A percentile compares a stretch with the other conserved stretches of the same genome.
Conservation (phyloP, 116 monocot genomes). For the Phalaenopsis hybrid region DNA sequence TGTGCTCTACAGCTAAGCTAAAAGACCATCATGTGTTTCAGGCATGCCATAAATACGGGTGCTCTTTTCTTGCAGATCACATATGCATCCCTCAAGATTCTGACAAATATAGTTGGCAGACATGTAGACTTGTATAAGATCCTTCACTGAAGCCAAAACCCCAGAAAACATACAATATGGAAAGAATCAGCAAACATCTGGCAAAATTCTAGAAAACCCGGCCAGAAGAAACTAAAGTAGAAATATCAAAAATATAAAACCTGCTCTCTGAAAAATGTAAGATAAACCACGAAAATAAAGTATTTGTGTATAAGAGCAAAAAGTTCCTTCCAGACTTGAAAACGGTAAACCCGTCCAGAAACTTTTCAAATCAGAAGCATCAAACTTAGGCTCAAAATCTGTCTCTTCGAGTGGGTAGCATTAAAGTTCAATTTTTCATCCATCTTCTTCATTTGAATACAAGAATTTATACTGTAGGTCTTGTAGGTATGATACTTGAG, state of each 20-base stretch:
- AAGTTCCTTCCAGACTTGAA: not conserved
- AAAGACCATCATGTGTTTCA: not conserved
- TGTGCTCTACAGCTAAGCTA: not conserved
- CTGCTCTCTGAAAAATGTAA: constrained; percentile 5
- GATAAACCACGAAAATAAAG: constrained; percentile 1
- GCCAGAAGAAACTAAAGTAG: not conserved
- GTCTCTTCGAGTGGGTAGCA: not conserved
- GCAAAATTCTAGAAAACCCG: constrained; percentile 2
- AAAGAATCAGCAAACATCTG: constrained; percentile 4
- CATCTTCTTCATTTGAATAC: not conserved
- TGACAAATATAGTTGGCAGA: not conserved
- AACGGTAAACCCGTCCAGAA: not conserved
- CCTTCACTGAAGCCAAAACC: not conserved
- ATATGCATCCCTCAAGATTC: constrained; percentile 4
- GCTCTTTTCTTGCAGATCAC: not conserved
- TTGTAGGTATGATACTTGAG: not conserved
- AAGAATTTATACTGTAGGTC: not conserved
- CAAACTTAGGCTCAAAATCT: not conserved
- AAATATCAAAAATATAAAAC: constrained; percentile 7
- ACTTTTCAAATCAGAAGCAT: not conserved
- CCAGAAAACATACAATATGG: not conserved
- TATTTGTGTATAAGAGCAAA: not conserved
- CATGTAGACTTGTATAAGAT: not conserved
- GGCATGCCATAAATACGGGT: not conserved
- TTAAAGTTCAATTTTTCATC: not conserved